Evolutionary conservation across 2,329 filamentous ascomycete genomes (phyloP), one percentile per base, ranked within the genome.

Genomic region (Botrytis sinoallii): DNA sequence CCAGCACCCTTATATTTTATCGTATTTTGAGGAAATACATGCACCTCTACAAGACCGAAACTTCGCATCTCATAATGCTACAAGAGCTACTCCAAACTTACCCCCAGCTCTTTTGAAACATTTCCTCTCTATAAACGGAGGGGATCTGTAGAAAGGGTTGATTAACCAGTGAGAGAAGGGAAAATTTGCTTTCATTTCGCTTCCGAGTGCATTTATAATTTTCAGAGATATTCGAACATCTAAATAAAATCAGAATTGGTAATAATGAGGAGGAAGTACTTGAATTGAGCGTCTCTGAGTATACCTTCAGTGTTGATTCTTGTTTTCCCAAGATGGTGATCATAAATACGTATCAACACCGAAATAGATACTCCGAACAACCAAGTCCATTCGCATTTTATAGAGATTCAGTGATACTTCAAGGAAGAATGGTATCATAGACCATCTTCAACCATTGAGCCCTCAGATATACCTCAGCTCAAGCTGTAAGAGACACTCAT

Each of bases 381-480:
- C 22, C 9, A 25, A 52, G 9, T 9, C 9, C 5, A 25, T n/a
- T 14, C 3, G 22, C 22, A 52, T n/a, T 4, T 1, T 48, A 12
- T 0, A 12, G 2, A 0, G 4, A 1, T 14, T 14, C 4, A 25
- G 22, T 52, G 4, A 25, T 6, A 52, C 6, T 5, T 4, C 1
- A 14, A 5, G 10, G 0, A n/a, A 52, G 2, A 14, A 5, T 14
- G 22, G 46, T 12, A 52, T 52, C 22, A n/a, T 6, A 52, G 1
- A 52, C 25, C 22, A 14, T 14, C 1, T 52, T 52, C 22, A 12
- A 52, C 5, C 4, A 52, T 25, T 5, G 4, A 25, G 14, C 4
- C 1, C 22, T 25, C 10, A 52, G 14, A 52, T n/a, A 52, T 12
- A 52, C 10, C 22, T 52, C 22, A n/a, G 5, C 25, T 52, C 46